These are phyloP conservation scores for Curvularia spicifera DNA, from an alignment of 2,329 filamentous ascomycete species.

Conservation along the genomic window DNA sequence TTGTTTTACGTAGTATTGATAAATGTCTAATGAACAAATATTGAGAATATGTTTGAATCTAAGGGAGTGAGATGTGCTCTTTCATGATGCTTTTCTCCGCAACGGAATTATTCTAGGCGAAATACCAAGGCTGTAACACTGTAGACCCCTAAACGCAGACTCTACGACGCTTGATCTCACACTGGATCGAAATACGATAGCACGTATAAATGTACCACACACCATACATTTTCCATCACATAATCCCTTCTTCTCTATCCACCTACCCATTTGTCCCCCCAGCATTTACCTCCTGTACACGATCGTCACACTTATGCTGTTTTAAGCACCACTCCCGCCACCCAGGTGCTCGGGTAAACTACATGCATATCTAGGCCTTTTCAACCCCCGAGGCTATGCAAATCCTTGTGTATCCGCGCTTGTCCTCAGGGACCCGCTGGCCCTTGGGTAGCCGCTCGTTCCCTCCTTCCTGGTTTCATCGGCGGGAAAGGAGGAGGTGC, in stretches of 20 bases:
- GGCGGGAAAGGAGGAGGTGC: not conserved
- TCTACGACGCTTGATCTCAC: too few relatives aligned
- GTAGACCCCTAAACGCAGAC: too few relatives aligned
- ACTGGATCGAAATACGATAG: too few relatives aligned
- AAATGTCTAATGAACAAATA: constrained; percentile 13
- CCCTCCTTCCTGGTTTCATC: not conserved
- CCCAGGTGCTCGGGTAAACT: not conserved
- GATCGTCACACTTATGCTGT: not conserved
- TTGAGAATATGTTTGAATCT: not conserved
- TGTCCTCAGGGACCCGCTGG: constrained; percentile 7
- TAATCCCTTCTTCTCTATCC: not conserved
- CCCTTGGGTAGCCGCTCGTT: not conserved
- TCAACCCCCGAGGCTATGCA: not conserved
- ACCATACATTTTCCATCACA: not conserved
- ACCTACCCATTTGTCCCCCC: not conserved
- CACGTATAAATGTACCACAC: too few relatives aligned
- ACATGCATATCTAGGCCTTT: not conserved
- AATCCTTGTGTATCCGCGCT: constrained; percentile 11
- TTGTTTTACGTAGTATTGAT: constrained; percentile 5
- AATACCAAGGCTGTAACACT: too few relatives aligned
- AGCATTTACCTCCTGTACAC: not conserved
- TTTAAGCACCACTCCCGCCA: not conserved
- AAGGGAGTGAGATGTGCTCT: not conserved
- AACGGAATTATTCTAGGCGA: not conserved
- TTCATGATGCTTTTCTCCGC: not conserved